Evolutionary conservation across 2,329 filamentous ascomycete genomes (phyloP), one percentile per base, ranked within the genome.

Genomic region (Sphaerulina musiva): DNA sequence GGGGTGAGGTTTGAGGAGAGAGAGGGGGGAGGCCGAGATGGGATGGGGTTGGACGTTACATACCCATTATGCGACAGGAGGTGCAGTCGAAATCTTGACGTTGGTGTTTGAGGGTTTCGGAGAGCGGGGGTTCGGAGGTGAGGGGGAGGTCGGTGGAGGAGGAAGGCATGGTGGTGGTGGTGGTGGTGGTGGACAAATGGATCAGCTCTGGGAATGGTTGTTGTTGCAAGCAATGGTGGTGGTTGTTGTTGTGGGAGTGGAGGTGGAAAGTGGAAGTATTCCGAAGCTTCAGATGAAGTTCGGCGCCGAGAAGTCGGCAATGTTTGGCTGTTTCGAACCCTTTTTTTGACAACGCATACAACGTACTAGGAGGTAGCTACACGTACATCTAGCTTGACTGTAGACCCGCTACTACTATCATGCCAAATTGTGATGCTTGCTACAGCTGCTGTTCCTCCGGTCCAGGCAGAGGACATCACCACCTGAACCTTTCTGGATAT

Each of bases 11-110:
- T 20, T 20, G 20, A 20, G 20, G 20, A 17, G 14, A 17, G 14
- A 17, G 14, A 17, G 14, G 1, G 14, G 14, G 14, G 14, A 1
- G 14, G 14, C 14, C 1, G 14, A 38, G 26, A 12, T 6, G 8
- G 39, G 7, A 20, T 20, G 20, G 20, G 20, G 3, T 20, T 20
- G 29, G 38, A 12, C 10, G 12, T 17, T 17, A 45, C 40, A 32
- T 62, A 67, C 67, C 67, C 66, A 69, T 69, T 2, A 69, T 43
- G 50, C 64, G 54, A 54, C 67, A 70, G 8, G 65, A 62, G 3
- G 64, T 53, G 54, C 68, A 69, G 60, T 69, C 68, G 57, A 64
- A 66, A 46, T 67, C 55, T 51, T 58, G 57, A 14, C 53, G 51
- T 47, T 66, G 64, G 17, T 57, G 53, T 43, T 53, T 52, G 12